Evolutionary conservation across 2,329 filamentous ascomycete species (phyloP), one percentile per base, ranked within the genome.

Genomic region (Fusarium ambrosium): DNA sequence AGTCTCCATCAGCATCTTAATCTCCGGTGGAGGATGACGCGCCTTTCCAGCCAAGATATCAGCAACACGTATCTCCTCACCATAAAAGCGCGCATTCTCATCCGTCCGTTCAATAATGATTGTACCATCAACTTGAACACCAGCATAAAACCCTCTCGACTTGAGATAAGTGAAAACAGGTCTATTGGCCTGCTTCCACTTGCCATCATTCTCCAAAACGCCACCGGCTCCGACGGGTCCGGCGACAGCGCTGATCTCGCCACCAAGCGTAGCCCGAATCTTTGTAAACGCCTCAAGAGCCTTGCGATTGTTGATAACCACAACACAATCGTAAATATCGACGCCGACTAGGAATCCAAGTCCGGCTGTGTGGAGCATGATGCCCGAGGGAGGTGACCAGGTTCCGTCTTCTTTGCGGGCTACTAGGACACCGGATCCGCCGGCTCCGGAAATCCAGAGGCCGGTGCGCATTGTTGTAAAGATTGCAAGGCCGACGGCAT

Each of bases 241-340:
- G 0, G 94, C 94, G 0, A 92, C 91, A 6, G 93, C 93, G 72
- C 92, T 93, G 24, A 97, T 86, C 80, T 96, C 94, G 24, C 92
- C 92, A 7, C 94, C 94, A 0, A 97, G 83, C 1, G 93, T 95
- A 67, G 93, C 91, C 37, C 94, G 89, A 6, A 94, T 86, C 70
- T 90, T 90, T 58, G 92, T 93, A 81, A 97, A 97, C 0, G 93
- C 92, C 29, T 93, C 90, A 53, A 97, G 85, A 0, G 94, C 94
- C 74, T 93, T 89, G 29, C 89, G 87, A 1, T 90, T 93, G 83
- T 97, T 97, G 80, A 97, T 95, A 11, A 97, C 92, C 11, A 95
- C 89, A 5, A 97, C 94, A 74, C 94, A 96, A 81, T 97, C 94
- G 84, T 97, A 97, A 32, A 97, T 95, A 81, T 97, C 94, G 2